Conservation (phyloP, 2,329 filamentous ascomycete genomes). For the Nannizzia gypsea region DNA sequence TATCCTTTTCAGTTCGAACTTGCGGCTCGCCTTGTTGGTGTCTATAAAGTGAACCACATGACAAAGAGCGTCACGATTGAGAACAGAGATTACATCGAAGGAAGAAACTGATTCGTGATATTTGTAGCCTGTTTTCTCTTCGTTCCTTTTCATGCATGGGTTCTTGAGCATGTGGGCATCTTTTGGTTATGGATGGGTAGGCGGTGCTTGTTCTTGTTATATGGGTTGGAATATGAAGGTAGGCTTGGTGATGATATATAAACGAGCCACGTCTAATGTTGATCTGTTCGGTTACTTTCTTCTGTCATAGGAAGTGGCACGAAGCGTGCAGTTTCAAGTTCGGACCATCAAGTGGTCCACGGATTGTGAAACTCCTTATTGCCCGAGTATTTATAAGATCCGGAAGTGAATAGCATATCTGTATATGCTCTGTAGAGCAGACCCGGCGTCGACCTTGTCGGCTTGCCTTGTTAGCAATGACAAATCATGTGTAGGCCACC, state of each 20-base stretch:
- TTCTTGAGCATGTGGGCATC: neutral
- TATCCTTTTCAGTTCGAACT: conserved; percentile 58
- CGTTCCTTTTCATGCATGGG: neutral
- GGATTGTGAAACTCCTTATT: too few species aligned
- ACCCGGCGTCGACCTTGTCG: too few species aligned
- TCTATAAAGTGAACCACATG: conserved; percentile 99
- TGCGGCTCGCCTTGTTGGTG: conserved; percentile 84
- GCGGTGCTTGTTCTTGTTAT: neutral
- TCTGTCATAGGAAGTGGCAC: neutral
- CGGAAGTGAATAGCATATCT: too few species aligned
- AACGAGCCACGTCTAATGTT: neutral
- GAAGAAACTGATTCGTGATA: neutral
- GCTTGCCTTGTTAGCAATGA: too few species aligned
- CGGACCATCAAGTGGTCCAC: neutral
- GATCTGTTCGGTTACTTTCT: neutral
- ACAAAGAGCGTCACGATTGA: conserved; percentile 86
- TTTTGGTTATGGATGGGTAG: neutral
- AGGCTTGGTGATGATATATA: neutral
- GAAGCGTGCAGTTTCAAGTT: too few species aligned
- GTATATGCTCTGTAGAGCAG: too few species aligned
- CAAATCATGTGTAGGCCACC: neutral
- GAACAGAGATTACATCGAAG: conserved; percentile 61
- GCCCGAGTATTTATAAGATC: too few species aligned
- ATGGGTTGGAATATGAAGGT: neutral
- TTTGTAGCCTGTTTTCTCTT: neutral